Base-by-base conservation (phyloP, 2,329 filamentous ascomycete species). In the Cordyceps tenuipes region DNA sequence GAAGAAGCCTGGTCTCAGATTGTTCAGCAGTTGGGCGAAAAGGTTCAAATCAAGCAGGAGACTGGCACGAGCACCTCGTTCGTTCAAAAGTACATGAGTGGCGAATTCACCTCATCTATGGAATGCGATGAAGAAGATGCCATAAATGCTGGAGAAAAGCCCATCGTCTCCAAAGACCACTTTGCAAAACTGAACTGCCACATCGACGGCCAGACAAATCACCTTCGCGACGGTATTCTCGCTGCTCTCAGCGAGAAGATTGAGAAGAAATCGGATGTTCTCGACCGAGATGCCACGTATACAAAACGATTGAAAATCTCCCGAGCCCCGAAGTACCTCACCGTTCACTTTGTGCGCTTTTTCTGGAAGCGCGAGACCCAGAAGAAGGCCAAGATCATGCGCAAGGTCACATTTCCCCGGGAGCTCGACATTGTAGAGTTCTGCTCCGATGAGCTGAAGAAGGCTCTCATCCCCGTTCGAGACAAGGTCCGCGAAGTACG, bases 371-470 rank as follows among this genome's bases (percentile, higher is more conserved):
- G 88, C 51, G 91, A 96, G 66, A 91, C 90, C 3, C 88, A 95
- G 74, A 97, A 97, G 79, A 99, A 99, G 81, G 92, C 93, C 66
- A 99, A 99, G 82, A 99, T 99, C 68, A 93, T 99, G 90, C 90
- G 92, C 71, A 99, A 97, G 76, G 94, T 99, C 61, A 93, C 91
- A 0, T 99, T 99, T 71, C 93, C 93, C 7, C 86, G 90, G 55
- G 94, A 99, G 74, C 79, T 99, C 39, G 94, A 99, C 69, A 85
- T 90, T 44, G 86, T 96, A 23, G 94, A 99, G 71, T 97, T 96
- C 75, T 99, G 94, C 74, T 93, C 92, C 13, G 92, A 97, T 29
- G 88, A 94, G 57, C 79, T 99, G 63, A 88, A 85, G 72, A 87
- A 87, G 70, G 84, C 89, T 66, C 81, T 99, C 49, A 79, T 97